Evolutionary conservation across 2,329 filamentous ascomycete genomes (phyloP).

Genomic region (Malbranchea zuffiana): DNA sequence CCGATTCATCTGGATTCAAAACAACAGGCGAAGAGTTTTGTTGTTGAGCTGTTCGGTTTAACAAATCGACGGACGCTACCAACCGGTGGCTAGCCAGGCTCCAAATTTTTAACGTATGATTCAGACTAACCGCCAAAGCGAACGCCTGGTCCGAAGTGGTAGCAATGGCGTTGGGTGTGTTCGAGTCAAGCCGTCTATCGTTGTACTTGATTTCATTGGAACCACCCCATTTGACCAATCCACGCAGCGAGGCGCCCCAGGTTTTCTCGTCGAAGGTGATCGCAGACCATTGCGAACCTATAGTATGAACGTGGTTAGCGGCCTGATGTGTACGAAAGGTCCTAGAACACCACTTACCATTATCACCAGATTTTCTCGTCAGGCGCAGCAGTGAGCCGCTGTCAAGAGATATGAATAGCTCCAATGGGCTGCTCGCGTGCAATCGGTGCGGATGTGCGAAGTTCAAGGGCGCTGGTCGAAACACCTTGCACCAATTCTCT

Average conservation of each 20-base stretch:
- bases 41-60: conserved; percentile 55
- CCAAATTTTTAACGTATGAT: conserved; percentile 84
- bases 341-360: conserved; percentile 29
- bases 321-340: not conserved
- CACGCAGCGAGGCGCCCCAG: conserved; percentile 40
- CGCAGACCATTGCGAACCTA: conserved; percentile 35
- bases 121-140: conserved; percentile 71
- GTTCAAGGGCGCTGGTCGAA: conserved; percentile 58
- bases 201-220: conserved; percentile 35
- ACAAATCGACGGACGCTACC: conserved; percentile 63
- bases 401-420: conserved; percentile 60
- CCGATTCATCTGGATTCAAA: conserved; percentile 67
- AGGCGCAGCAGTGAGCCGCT: conserved; percentile 50
- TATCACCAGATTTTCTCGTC: conserved; percentile 47
- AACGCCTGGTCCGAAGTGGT: conserved; percentile 38
- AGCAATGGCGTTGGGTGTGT: conserved; percentile 34
- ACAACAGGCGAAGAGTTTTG: conserved; percentile 63
- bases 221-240: conserved; percentile 36
- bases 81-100: conserved; percentile 72
- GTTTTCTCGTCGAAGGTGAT: conserved; percentile 39
- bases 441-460: conserved; percentile 75
- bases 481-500: conserved; percentile 66
- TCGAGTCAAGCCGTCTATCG: conserved; percentile 33
- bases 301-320: conserved; percentile 13
- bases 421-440: conserved; percentile 59